Percentiles rank a stretch among this genome's conserved stretches.
These are phyloP conservation scores for Tylopilus balloui DNA, from an alignment of 768 basidiomycete genomes.

Conservation along the genomic window DNA sequence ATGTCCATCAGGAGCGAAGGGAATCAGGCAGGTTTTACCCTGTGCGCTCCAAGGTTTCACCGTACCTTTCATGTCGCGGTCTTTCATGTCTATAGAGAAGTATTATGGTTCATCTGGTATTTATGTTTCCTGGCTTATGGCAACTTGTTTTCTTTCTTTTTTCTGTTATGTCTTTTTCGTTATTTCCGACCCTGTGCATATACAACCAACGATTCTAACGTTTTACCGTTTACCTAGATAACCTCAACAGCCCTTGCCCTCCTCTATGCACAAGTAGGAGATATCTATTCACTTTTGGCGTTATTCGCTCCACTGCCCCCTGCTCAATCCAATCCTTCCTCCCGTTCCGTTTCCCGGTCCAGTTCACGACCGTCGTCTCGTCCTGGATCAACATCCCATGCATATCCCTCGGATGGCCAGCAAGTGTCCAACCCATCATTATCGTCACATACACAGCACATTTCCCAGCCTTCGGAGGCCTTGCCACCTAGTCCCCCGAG, in stretches of 20 bases:
- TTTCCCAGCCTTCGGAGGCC: conserved; percentile 10
- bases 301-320: conserved; percentile 13
- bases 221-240: conserved; percentile 13
- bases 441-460: conserved; percentile 7
- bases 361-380: conserved; percentile 24
- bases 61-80: neutral
- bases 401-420: conserved; percentile 5
- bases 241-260: conserved; percentile 30
- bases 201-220: conserved; percentile 16
- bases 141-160: neutral
- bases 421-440: conserved; percentile 4
- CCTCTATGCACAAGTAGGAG: conserved; percentile 24
- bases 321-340: conserved; percentile 6
- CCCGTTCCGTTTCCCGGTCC: conserved; percentile 20
- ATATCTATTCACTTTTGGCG: conserved; percentile 20
- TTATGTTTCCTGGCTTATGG: conserved; percentile 17
- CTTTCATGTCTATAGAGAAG: too few species aligned
- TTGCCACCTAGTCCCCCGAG: neutral
- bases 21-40: conserved; percentile 38
- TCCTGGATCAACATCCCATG: conserved; percentile 13
- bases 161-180: neutral
- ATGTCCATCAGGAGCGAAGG: neutral
- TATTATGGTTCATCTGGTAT: conserved; percentile 46
- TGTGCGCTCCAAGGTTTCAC: conserved; percentile 42
- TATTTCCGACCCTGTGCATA: neutral